phyloP scores from a whole-genome alignment of 2,329 filamentous ascomycete species.

The Cadophora gregata region DNA sequence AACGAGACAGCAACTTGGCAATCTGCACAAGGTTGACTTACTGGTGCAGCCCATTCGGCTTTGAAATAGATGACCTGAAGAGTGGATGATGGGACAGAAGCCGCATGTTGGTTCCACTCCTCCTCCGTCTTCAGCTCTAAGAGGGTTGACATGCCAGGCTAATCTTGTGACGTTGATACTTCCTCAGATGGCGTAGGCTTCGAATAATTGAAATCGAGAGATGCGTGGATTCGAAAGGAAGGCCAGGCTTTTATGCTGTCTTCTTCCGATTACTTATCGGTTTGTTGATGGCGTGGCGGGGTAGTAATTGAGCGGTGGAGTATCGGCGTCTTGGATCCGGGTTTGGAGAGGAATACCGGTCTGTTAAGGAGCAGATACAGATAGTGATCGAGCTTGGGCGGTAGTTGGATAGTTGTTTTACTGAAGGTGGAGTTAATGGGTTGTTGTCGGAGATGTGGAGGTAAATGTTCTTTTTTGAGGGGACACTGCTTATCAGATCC shows the following conservation, averaged over 20 bases:
- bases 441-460: slow-evolving; percentile 9
- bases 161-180: neutral
- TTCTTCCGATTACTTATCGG: slow-evolving; percentile 23
- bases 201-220: neutral
- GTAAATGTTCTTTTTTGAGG: slow-evolving; percentile 7
- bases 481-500: slow-evolving; percentile 20
- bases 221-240: neutral
- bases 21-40: slow-evolving; percentile 21
- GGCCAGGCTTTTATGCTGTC: neutral
- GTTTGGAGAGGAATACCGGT: neutral
- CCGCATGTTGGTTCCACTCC: slow-evolving; percentile 74
- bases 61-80: slow-evolving; percentile 93
- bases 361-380: neutral
- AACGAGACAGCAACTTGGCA: neutral
- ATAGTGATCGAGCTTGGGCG: neutral
- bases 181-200: neutral
- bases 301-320: slow-evolving; percentile 9
- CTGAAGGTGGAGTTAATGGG: neutral
- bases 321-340: neutral
- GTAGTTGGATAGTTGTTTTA: neutral
- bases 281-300: slow-evolving; percentile 20
- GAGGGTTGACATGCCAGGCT: slow-evolving; percentile 71
- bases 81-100: slow-evolving; percentile 69
- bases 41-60: slow-evolving; percentile 91
- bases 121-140: slow-evolving; percentile 76